Percentiles rank a stretch among this genome's conserved stretches.
Conservation (phyloP, 202 grass and related monocot species). For the Panicum hallii region DNA sequence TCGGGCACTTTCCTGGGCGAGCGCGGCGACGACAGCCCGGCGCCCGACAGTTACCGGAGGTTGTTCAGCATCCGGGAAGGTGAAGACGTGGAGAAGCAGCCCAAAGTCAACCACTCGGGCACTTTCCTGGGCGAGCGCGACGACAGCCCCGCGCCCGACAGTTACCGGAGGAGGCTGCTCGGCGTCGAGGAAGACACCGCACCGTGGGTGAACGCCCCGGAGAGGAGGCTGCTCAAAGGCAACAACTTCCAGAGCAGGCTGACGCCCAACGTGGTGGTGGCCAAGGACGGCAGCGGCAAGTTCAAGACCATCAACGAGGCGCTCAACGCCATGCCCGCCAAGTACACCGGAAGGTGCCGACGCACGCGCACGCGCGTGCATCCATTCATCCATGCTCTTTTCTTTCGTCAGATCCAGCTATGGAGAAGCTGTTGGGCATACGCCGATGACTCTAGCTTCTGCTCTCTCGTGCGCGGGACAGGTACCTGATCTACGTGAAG, state of each 20-base stretch:
- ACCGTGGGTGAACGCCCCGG: conserved; percentile 46
- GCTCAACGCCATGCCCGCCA: conserved; percentile 51
- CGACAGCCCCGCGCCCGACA: neutral
- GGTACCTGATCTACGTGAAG: conserved; percentile 76
- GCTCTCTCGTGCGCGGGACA: neutral
- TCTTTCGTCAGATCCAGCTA: neutral
- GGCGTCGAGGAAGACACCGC: conserved; percentile 30
- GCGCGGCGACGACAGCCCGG: neutral
- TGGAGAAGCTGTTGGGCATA: neutral
- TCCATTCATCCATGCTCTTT: neutral
- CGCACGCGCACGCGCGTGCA: neutral
- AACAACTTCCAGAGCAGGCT: conserved; percentile 42
- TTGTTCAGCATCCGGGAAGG: neutral
- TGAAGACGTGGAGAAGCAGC: neutral
- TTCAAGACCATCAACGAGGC: conserved; percentile 70
- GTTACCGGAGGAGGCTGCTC: neutral
- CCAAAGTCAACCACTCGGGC: neutral
- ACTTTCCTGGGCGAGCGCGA: neutral
- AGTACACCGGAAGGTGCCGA: conserved; percentile 56
- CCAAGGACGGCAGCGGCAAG: conserved; percentile 70
- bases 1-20: neutral
- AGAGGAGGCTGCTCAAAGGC: conserved; percentile 55
- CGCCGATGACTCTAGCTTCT: neutral
- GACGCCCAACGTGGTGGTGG: conserved; percentile 62
- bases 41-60: neutral